phyloP scores from a whole-genome alignment of 768 basidiomycete genomes.

The Boletus vinaceobasis region DNA sequence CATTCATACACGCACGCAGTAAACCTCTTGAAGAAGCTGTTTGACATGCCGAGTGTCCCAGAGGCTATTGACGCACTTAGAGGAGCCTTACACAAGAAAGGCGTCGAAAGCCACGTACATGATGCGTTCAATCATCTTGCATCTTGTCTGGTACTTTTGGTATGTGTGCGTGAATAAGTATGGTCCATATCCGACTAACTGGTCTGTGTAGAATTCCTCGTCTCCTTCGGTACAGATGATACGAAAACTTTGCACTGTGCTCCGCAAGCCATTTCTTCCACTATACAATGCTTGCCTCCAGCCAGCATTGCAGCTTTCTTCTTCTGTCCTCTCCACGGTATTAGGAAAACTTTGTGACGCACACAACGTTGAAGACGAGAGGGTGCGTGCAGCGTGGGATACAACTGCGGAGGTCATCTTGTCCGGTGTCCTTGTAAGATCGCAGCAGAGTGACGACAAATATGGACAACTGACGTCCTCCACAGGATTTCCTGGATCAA shows the following conservation, averaged over 20 bases:
- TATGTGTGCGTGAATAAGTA: slow-evolving; percentile 25
- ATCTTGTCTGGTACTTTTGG: slow-evolving; percentile 43
- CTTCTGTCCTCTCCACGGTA: slow-evolving; percentile 39
- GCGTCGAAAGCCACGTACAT: slow-evolving; percentile 27
- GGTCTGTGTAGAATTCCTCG: slow-evolving; percentile 36
- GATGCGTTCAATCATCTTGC: slow-evolving; percentile 39
- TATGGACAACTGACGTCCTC: slow-evolving; percentile 13
- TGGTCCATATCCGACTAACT: background rate
- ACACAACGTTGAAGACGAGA: slow-evolving; percentile 17
- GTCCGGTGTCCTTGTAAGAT: slow-evolving; percentile 49
- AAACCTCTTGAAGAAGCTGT: background rate
- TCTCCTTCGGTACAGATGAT: slow-evolving; percentile 35
- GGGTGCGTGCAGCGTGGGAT: slow-evolving; percentile 41
- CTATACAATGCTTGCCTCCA: slow-evolving; percentile 40
- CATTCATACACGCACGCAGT: background rate
- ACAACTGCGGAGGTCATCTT: slow-evolving; percentile 42
- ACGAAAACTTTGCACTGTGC: slow-evolving; percentile 36
- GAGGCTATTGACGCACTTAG: slow-evolving; percentile 34
- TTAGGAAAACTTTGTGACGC: slow-evolving; percentile 37
- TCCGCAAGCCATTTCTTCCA: slow-evolving; percentile 43
- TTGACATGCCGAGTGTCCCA: slow-evolving; percentile 24
- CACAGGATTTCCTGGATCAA: slow-evolving; percentile 25
- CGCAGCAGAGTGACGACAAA: background rate
- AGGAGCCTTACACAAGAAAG: slow-evolving; percentile 25
- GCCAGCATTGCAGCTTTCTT: slow-evolving; percentile 40